phyloP scores from a whole-genome alignment of 2,329 filamentous ascomycete species.

The Didymella keratinophila region DNA sequence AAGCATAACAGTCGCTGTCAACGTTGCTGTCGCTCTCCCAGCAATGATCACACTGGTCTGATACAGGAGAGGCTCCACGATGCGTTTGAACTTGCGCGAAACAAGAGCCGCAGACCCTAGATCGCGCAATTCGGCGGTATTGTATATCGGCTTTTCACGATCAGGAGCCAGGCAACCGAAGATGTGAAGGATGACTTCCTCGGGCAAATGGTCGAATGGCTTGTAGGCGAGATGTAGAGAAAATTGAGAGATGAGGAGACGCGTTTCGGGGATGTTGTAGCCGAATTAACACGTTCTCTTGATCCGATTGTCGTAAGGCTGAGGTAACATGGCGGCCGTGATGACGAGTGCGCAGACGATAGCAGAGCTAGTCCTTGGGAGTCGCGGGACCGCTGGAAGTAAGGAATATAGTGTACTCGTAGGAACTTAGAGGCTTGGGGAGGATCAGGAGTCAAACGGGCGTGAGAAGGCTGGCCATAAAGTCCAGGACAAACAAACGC shows the following conservation, averaged over 20 bases:
- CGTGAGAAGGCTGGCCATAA: no score
- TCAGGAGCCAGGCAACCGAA: neutral
- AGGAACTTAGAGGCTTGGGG: no score
- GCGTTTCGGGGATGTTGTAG: neutral
- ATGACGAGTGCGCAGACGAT: no score
- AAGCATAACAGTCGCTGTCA: neutral
- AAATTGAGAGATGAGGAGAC: neutral
- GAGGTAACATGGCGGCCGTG: neutral
- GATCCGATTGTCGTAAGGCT: neutral
- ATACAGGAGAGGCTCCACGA: neutral
- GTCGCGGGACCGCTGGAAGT: no score
- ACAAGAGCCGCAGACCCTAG: neutral
- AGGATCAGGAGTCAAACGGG: no score
- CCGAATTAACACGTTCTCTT: neutral
- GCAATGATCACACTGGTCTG: neutral
- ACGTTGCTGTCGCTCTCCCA: neutral
- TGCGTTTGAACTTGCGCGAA: neutral
- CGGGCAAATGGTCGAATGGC: neutral
- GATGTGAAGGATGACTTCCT: neutral
- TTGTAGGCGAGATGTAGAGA: neutral
- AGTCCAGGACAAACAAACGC: neutral
- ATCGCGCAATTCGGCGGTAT: neutral
- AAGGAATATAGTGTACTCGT: no score
- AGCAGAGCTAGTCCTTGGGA: no score
- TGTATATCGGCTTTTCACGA: neutral